Conservation (phyloP, 2,329 filamentous ascomycete genomes). For the Clonostachys sp. region DNA sequence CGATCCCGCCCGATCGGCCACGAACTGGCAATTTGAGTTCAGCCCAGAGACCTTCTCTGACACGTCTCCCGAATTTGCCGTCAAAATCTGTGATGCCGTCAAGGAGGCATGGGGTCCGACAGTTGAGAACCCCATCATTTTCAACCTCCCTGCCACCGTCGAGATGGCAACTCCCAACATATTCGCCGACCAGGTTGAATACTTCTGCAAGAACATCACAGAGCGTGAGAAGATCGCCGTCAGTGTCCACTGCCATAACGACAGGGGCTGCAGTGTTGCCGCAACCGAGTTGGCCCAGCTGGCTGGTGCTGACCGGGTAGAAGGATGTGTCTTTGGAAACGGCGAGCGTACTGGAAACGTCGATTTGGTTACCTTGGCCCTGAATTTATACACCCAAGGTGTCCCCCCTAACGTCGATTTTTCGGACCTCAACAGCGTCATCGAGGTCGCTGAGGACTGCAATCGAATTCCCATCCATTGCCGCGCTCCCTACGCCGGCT, state of each 20-base stretch:
- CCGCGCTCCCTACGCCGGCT: slow-evolving; percentile 84
- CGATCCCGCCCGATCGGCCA: slow-evolving; percentile 50
- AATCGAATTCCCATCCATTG: slow-evolving; percentile 94
- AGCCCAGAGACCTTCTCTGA: slow-evolving; percentile 89
- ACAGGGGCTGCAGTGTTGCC: slow-evolving; percentile 83
- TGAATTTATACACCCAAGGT: slow-evolving; percentile 95
- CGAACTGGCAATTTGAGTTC: slow-evolving; percentile 77
- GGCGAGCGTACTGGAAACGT: slow-evolving; percentile 95
- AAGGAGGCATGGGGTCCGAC: slow-evolving; percentile 89
- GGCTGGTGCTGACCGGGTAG: slow-evolving; percentile 87
- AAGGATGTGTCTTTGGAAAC: slow-evolving; percentile 39
- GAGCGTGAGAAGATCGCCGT: slow-evolving; percentile 86
- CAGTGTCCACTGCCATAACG: slow-evolving; percentile 91
- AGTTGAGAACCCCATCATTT: slow-evolving; percentile 78
- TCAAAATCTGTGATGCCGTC: slow-evolving; percentile 85
- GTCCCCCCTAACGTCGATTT: slow-evolving; percentile 84
- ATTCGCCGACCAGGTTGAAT: slow-evolving; percentile 94
- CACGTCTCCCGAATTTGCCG: slow-evolving; percentile 75
- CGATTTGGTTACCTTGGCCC: slow-evolving; percentile 83
- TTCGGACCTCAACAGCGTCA: slow-evolving; percentile 80
- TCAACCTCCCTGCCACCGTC: slow-evolving; percentile 94
- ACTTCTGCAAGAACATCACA: slow-evolving; percentile 81
- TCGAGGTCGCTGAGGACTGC: slow-evolving; percentile 84
- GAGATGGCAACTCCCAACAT: slow-evolving; percentile 92
- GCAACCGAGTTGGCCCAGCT: slow-evolving; percentile 92